Evolutionary conservation across 169 alveolate species (phyloP).

Genomic region (Plasmodium yoelii): DNA sequence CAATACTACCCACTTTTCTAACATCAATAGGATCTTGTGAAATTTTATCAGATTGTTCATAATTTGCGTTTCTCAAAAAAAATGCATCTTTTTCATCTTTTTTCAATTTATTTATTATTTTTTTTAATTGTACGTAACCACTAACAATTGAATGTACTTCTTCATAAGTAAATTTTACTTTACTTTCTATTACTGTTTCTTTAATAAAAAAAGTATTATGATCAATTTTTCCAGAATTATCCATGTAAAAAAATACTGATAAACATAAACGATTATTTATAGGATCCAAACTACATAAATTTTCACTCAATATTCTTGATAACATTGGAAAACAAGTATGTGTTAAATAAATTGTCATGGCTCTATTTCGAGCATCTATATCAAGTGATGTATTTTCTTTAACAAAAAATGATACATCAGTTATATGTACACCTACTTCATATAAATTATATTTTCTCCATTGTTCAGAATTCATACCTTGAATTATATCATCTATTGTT

Average conservation of each 20-base stretch:
- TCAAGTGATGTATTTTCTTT: conserved; percentile 93
- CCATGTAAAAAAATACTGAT: conserved; percentile 72
- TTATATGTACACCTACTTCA: conserved; percentile 96
- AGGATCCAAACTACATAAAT: conserved; percentile 69
- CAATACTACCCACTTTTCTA: not conserved
- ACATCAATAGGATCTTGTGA: not conserved
- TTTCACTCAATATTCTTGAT: conserved; percentile 64
- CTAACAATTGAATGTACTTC: conserved; percentile 42
- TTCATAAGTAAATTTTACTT: conserved; percentile 65
- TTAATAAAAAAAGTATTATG: conserved; percentile 57
- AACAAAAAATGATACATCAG: conserved; percentile 96
- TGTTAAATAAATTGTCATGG: conserved; percentile 94
- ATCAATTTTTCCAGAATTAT: conserved; percentile 63
- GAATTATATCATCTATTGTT: conserved; percentile 55
- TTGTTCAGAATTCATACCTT: conserved; percentile 11
- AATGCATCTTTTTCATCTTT: not conserved
- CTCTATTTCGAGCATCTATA: conserved; percentile 94
- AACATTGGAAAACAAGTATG: conserved; percentile 82
- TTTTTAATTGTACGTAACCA: conserved; percentile 27
- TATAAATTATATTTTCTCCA: conserved; percentile 74
- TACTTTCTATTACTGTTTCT: conserved; percentile 62
- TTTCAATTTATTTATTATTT: conserved; percentile 25
- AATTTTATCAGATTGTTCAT: not conserved
- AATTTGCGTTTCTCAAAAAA: not conserved
- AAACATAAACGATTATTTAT: conserved; percentile 42